Percentiles rank a stretch among this genome's conserved stretches.
phyloP scores from a whole-genome alignment of 352 stramenopile genomes.

The Pythium guiyangense region DNA sequence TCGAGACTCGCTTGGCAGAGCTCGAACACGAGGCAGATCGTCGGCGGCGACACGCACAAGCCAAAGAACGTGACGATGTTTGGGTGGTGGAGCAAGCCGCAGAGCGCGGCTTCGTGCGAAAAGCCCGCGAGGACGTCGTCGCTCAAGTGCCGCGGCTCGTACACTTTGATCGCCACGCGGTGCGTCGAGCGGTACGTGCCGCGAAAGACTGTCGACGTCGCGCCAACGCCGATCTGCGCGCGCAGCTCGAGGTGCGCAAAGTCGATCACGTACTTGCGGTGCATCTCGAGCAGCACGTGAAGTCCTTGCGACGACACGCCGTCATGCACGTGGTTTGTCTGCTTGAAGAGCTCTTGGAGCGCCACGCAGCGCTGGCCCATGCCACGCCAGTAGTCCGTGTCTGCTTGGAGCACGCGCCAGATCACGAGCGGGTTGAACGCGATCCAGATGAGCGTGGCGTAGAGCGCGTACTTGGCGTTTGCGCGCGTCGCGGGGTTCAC shows the following conservation, averaged over 20 bases:
- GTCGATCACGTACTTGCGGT: conserved; percentile 48
- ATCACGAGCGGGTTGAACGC: conserved; percentile 29
- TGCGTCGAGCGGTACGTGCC: conserved; percentile 18
- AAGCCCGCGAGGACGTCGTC: conserved; percentile 33
- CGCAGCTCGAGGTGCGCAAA: conserved; percentile 29
- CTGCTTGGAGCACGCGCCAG: conserved; percentile 38
- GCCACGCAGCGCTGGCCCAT: conserved; percentile 24
- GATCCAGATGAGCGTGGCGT: conserved; percentile 15
- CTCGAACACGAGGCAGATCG: conserved; percentile 58
- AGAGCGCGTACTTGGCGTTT: conserved; percentile 10
- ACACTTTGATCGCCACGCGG: conserved; percentile 43
- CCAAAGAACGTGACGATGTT: conserved; percentile 59
- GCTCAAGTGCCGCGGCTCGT: conserved; percentile 25
- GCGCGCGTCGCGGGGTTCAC: conserved; percentile 14
- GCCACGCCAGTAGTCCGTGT: conserved; percentile 46
- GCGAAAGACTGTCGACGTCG: conserved; percentile 12
- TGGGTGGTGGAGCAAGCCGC: conserved; percentile 40
- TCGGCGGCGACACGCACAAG: conserved; percentile 52
- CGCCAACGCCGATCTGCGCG: conserved; percentile 20
- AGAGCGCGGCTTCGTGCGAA: conserved; percentile 33
- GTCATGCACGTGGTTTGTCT: conserved; percentile 25
- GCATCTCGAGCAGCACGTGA: conserved; percentile 48
- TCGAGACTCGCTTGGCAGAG: conserved; percentile 54
- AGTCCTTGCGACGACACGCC: conserved; percentile 43
- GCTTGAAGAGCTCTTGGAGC: conserved; percentile 19